Conservation (phyloP, 1,284 basidiomycete genomes). For the Pyrrhoderma noxium region DNA sequence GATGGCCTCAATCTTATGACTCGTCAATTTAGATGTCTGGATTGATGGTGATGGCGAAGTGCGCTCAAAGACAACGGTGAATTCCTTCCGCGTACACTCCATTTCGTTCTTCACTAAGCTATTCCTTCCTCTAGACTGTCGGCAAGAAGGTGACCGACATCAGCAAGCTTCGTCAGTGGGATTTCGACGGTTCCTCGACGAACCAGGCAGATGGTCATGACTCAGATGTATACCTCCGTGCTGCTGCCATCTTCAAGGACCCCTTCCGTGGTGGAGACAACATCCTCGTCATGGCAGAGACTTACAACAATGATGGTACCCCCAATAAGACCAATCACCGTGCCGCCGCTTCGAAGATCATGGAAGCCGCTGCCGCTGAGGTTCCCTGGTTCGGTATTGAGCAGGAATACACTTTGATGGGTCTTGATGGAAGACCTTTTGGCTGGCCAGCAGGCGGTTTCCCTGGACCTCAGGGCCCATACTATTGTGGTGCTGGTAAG, state of each 20-base stretch:
- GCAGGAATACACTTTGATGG: slow-evolving; percentile 99
- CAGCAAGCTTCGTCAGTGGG: slow-evolving; percentile 89
- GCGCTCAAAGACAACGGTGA: slow-evolving; percentile 87
- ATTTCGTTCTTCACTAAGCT: not conserved
- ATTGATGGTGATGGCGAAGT: slow-evolving; percentile 89
- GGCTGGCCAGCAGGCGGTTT: slow-evolving; percentile 99
- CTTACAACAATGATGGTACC: slow-evolving; percentile 98
- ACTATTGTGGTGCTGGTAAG: slow-evolving; percentile 99
- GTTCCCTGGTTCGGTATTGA: slow-evolving; percentile 98
- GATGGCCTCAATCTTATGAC: slow-evolving; percentile 26
- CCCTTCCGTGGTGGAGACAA: slow-evolving; percentile 99
- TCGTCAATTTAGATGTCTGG: slow-evolving; percentile 73
- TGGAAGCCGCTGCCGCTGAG: slow-evolving; percentile 80
- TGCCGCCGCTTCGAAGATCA: slow-evolving; percentile 84
- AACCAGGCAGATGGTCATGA: slow-evolving; percentile 92
- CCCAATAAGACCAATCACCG: slow-evolving; percentile 98
- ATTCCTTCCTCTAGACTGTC: slow-evolving; percentile 51
- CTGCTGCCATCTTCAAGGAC: slow-evolving; percentile 96
- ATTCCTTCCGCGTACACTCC: slow-evolving; percentile 22
- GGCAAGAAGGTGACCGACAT: slow-evolving; percentile 80
- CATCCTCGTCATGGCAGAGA: slow-evolving; percentile 94
- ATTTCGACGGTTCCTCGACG: slow-evolving; percentile 98
- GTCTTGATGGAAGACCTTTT: slow-evolving; percentile 84
- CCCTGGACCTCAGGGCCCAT: slow-evolving; percentile 98
- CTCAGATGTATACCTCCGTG: slow-evolving; percentile 98